Conservation (phyloP, 2,329 filamentous ascomycete species). For the Byssothecium circinans region DNA sequence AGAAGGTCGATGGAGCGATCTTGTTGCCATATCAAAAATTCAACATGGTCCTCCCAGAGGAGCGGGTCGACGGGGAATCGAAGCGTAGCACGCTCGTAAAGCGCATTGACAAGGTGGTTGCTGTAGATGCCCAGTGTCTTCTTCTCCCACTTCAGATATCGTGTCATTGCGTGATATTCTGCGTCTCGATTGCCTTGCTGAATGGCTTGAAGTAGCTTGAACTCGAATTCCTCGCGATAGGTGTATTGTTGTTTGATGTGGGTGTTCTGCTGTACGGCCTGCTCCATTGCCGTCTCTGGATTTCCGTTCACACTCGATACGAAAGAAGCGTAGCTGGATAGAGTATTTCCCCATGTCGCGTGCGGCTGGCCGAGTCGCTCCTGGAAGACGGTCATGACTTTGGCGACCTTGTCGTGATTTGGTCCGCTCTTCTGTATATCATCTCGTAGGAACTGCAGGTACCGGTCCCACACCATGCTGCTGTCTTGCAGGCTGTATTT, state of each 20-base stretch:
- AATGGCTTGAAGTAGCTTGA: constrained; percentile 62
- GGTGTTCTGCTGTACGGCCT: constrained; percentile 64
- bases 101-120: constrained; percentile 57
- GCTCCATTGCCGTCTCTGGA: constrained; percentile 75
- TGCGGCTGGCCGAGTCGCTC: constrained; percentile 74
- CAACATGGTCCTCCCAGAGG: constrained; percentile 82
- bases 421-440: constrained; percentile 61
- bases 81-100: constrained; percentile 78
- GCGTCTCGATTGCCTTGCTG: constrained; percentile 59
- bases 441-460: constrained; percentile 71
- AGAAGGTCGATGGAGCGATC: constrained; percentile 57
- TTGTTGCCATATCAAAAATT: constrained; percentile 64
- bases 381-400: constrained; percentile 69
- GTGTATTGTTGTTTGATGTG: constrained; percentile 65
- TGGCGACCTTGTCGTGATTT: constrained; percentile 59
- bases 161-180: constrained; percentile 57
- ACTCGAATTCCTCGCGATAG: constrained; percentile 68
- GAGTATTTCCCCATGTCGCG: constrained; percentile 72
- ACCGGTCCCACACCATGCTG: constrained; percentile 74
- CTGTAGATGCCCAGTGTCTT: constrained; percentile 58
- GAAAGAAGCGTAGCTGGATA: constrained; percentile 73
- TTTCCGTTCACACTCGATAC: constrained; percentile 66
- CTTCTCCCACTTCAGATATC: constrained; percentile 88
- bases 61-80: constrained; percentile 72
- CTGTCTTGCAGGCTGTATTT: constrained; percentile 76